Conservation (phyloP, 2,329 filamentous ascomycete genomes). For the Aspergillus hiratsukae region DNA sequence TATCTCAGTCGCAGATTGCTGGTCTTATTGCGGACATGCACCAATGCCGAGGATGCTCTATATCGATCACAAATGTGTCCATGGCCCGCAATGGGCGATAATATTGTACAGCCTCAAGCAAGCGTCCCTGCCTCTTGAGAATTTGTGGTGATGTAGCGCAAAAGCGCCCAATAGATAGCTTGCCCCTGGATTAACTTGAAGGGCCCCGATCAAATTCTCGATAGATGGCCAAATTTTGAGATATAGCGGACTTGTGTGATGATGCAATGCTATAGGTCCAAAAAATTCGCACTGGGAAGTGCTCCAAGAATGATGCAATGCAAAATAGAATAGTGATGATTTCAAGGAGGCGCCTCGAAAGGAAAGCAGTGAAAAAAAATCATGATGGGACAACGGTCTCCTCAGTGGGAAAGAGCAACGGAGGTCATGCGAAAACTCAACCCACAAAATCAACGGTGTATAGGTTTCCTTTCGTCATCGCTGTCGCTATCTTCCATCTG, state of each 20-base stretch:
- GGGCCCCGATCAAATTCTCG: neutral
- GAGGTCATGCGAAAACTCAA: neutral
- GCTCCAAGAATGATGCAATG: neutral
- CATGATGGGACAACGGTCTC: neutral
- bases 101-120: neutral
- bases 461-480: slow-evolving; percentile 24
- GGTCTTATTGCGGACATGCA: neutral
- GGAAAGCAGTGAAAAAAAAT: neutral
- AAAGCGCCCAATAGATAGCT: neutral
- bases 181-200: too few species aligned
- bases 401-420: too few species aligned
- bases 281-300: neutral
- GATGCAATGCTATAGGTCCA: neutral
- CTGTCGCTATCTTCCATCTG: slow-evolving; percentile 38
- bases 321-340: neutral
- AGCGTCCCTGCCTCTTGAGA: neutral
- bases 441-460: neutral
- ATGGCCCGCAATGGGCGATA: neutral
- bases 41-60: neutral
- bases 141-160: neutral
- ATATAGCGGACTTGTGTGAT: neutral
- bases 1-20: neutral
- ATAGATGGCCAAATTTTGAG: neutral
- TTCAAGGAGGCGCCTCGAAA: neutral
- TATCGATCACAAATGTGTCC: neutral